Evolutionary conservation across 2,329 filamentous ascomycete genomes (phyloP), one percentile per base, ranked within the genome.

Genomic region (Pseudopyricularia javanii): DNA sequence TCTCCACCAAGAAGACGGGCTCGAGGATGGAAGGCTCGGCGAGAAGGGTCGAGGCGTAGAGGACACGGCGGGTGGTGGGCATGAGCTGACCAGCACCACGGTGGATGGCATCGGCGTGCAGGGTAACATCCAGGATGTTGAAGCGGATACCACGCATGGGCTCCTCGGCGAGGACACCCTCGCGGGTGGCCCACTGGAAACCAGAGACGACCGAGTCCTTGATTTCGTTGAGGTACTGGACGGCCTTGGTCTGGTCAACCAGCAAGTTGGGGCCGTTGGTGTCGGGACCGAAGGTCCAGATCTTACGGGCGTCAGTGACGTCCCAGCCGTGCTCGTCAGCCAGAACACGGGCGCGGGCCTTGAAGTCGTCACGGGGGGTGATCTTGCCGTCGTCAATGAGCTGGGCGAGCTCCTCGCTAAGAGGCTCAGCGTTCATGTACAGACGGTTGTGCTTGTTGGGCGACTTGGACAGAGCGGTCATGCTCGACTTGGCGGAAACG

Each of bases 371-470:
- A 81, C 91, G 89, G 61, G 93, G 88, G 68, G 75, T 79, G 71
- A 98, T 90, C 80, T 90, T 93, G 78, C 93, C 93, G 53, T 69
- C 61, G 79, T 98, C 93, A 61, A 98, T 98, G 67, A 86, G 88
- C 68, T 83, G 82, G 64, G 88, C 80, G 56, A 98, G 85, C 64
- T 97, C 93, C 82, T 98, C 93, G 47, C 82, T 82, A 54, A 98
- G 80, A 64, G 93, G 93, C 75, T 90, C 77, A 60, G 93, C 93
- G 73, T 81, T 82, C 76, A 98, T 85, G 81, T 97, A 98, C 57
- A 98, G 82, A 90, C 93, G 91, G 83, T 98, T 98, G 87, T 98
- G 93, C 89, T 98, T 98, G 88, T 98, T 98, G 78, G 93, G 93
- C 49, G 93, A 98, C 82, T 98, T 98, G 74, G 93, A 97, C 67